These are phyloP conservation scores for Daldinia loculata DNA, from an alignment of 495 filamentous ascomycete genomes.

Conservation along the genomic window DNA sequence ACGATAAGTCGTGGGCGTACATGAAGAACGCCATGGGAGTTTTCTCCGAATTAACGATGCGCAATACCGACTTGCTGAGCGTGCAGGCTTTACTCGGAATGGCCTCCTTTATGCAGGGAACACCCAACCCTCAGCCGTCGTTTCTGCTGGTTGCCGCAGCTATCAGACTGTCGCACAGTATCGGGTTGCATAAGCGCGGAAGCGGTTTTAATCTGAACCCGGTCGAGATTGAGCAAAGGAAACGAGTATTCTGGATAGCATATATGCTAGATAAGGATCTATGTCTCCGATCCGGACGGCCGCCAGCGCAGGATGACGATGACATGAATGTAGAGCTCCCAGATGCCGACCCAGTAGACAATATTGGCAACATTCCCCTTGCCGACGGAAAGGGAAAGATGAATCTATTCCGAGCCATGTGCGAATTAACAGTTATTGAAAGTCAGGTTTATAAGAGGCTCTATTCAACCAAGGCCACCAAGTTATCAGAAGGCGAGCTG, in stretches of 20 bases:
- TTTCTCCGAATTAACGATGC: constrained; percentile 89
- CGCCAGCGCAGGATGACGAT: constrained; percentile 94
- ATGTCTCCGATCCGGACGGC: constrained; percentile 89
- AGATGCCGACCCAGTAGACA: constrained; percentile 87
- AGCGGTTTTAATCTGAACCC: constrained; percentile 89
- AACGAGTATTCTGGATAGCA: constrained; percentile 97
- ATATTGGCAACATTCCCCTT: constrained; percentile 90
- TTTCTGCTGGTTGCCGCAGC: constrained; percentile 94
- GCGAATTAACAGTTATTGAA: constrained; percentile 88
- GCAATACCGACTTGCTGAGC: constrained; percentile 93
- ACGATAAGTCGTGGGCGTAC: constrained; percentile 92
- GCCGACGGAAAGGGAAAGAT: constrained; percentile 90
- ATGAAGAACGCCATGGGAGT: constrained; percentile 96
- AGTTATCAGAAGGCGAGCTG: constrained; percentile 90
- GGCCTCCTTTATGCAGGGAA: constrained; percentile 95
- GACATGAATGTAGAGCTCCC: constrained; percentile 98
- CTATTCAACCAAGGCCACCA: constrained; percentile 91
- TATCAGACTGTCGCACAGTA: constrained; percentile 90
- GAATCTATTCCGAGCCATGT: constrained; percentile 92
- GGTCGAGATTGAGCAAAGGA: constrained; percentile 92
- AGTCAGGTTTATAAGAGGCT: constrained; percentile 93
- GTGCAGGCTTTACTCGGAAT: constrained; percentile 97
- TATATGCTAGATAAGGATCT: constrained; percentile 97
- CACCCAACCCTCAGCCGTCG: constrained; percentile 93
- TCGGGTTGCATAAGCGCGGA: constrained; percentile 92